Base-by-base conservation (phyloP, 352 stramenopile species). In the Phytophthora colocasiae region DNA sequence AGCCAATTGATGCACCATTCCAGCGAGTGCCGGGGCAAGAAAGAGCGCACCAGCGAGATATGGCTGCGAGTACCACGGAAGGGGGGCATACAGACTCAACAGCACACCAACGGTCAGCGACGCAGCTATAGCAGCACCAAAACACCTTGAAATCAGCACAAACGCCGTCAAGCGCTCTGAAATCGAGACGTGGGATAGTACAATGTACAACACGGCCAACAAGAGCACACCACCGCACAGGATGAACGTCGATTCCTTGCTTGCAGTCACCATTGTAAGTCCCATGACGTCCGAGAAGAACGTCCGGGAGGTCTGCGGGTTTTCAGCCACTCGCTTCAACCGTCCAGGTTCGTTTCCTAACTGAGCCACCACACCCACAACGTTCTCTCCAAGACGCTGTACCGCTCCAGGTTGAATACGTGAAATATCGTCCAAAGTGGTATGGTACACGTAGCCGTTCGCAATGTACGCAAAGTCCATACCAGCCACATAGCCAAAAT, bases 391-490 rank as follows among this genome's bases (percentile, higher is more conserved):
- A 19, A 93, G 73, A 22, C 83, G 81, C 56, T 93, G 85, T 27
- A 93, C 58, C 0, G 83, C 69, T 5, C 85, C 85, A 14, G 61
- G 77, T 50, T 92, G 83, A 57, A 93, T 93, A 6, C 80, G 81
- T 4, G 83, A 89, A 6, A 89, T 72, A 58, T 91, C 85, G 45
- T 93, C 85, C 12, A 93, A 40, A 17, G 46, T 63, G 7, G 85
- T 93, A 72, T 93, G 85, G 60, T 93, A 93, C 14, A 93, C 85
- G 58, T 93, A 93, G 5, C 85, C 85, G 34, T 93, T 93, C 10
- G 82, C 77, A 32, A 93, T 88, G 57, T 90, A 93, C 2, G 85
- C 85, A 65, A 93, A 92, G 54, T 93, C 85, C 83, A 93, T 93
- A 17, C 85, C 85, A 11, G 85, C 79, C n/a, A 93, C 77, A 29